Evolutionary conservation across 1,284 basidiomycete species (phyloP), one percentile per base, ranked within the genome.

Genomic region (Pascua sp.): DNA sequence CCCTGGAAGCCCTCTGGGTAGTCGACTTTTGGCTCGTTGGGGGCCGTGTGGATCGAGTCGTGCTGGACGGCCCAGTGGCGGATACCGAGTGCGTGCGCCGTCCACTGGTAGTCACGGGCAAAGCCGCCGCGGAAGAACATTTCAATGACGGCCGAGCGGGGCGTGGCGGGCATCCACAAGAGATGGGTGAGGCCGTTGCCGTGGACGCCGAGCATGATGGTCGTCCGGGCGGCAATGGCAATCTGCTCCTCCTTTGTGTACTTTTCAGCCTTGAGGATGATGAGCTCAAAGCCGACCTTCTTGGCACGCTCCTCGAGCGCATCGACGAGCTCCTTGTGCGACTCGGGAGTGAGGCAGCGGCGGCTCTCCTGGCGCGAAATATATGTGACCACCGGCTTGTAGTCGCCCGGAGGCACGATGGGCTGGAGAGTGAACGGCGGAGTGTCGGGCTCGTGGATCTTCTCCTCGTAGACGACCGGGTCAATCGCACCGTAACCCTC

Each of bases 1-100:
- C 84, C 84, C 67, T 90, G 89, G 79, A 90, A 90, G 24, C 56
- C 51, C 9, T 46, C 51, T 1, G 87, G 88, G 65, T 90, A 90
- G 32, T 68, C 69, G 1, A 88, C 85, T 2, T 65, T 42, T 0
- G 84, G 85, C 58, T 81, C 73, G 32, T 83, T 77, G 0, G 84
- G 84, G 56, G 80, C 73, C 4, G 85, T 81, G 53, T 78, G 79
- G 56, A 81, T 80, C 40, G 57, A 43, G 57, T 77, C 72, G 63
- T 77, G 71, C 56, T 73, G 73, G 8, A 78, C 67, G 9, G 69
- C 76, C 50, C 71, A 78, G 59, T 78, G 76, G 16, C 71, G 65
- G 45, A 76, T 73, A 11, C 77, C 77, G 8, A 78, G 65, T 7
- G 72, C 69, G 51, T 76, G 73, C 0, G 77, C 75, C 11, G 76